Percentiles rank a stretch among this genome's conserved stretches.
Evolutionary conservation across 495 filamentous ascomycete genomes (phyloP).

Genomic region (Cudoniella acicularis): DNA sequence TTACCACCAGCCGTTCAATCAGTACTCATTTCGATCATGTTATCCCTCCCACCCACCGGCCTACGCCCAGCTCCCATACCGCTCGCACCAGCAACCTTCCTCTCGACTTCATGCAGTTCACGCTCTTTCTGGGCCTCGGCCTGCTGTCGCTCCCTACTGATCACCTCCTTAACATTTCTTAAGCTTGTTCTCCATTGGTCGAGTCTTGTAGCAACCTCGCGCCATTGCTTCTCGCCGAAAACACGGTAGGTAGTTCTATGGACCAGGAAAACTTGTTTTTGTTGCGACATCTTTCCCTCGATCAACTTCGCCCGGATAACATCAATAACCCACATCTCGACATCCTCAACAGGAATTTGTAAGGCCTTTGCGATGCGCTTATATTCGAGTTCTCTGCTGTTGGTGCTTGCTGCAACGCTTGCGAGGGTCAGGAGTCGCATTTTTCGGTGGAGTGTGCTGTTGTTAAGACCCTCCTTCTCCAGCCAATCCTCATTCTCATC

Average conservation of each 20-base stretch:
- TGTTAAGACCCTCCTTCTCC: slow-evolving; percentile 64
- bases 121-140: slow-evolving; percentile 55
- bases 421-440: slow-evolving; percentile 94
- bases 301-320: slow-evolving; percentile 91
- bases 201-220: slow-evolving; percentile 80
- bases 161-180: slow-evolving; percentile 66
- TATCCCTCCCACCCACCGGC: slow-evolving; percentile 21
- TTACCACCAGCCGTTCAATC: slow-evolving; percentile 16
- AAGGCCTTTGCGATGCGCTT: slow-evolving; percentile 74
- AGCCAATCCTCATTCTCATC: slow-evolving; percentile 78
- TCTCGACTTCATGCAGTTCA: slow-evolving; percentile 54
- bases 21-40: slow-evolving; percentile 29
- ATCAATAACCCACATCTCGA: slow-evolving; percentile 98
- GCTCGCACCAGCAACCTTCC: slow-evolving; percentile 44
- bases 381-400: slow-evolving; percentile 82
- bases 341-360: slow-evolving; percentile 73
- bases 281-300: slow-evolving; percentile 90
- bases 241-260: slow-evolving; percentile 93
- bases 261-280: slow-evolving; percentile 86
- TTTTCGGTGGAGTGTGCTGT: slow-evolving; percentile 68
- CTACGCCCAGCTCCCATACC: slow-evolving; percentile 33
- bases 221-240: slow-evolving; percentile 97
- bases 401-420: slow-evolving; percentile 76
- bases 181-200: slow-evolving; percentile 85
- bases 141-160: slow-evolving; percentile 73